These are phyloP conservation scores for Cetradonia linearis DNA, from an alignment of 495 filamentous ascomycete species.

Conservation along the genomic window DNA sequence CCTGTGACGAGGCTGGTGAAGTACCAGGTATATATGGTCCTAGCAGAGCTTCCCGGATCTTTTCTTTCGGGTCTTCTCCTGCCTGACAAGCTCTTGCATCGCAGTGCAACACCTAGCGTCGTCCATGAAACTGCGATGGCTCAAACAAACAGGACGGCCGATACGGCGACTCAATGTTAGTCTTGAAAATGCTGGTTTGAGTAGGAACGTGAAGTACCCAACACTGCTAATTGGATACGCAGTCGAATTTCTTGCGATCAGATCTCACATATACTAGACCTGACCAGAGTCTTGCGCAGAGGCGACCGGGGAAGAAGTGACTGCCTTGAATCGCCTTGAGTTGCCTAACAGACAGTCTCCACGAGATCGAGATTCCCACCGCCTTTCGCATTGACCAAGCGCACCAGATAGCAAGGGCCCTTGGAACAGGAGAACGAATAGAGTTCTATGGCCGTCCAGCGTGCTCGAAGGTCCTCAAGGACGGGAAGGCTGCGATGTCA, in stretches of 20 bases:
- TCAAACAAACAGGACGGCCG: neutral
- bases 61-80: neutral
- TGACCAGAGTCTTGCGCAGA: neutral
- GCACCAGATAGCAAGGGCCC: neutral
- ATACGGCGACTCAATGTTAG: neutral
- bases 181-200: no score
- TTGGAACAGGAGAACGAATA: neutral
- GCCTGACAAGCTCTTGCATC: neutral
- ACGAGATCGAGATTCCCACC: neutral
- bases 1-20: conserved; percentile 1
- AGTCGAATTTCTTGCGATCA: neutral
- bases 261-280: neutral
- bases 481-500: no score
- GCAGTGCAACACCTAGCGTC: neutral
- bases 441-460: no score
- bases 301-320: neutral
- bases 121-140: no score
- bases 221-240: neutral
- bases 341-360: neutral
- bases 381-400: neutral
- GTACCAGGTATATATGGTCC: neutral
- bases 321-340: neutral
- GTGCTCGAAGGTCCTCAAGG: neutral
- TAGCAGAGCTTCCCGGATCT: neutral
- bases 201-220: neutral